Evolutionary conservation across 2,329 filamentous ascomycete genomes (phyloP).

Genomic region (Gaeumannomyces tritici): DNA sequence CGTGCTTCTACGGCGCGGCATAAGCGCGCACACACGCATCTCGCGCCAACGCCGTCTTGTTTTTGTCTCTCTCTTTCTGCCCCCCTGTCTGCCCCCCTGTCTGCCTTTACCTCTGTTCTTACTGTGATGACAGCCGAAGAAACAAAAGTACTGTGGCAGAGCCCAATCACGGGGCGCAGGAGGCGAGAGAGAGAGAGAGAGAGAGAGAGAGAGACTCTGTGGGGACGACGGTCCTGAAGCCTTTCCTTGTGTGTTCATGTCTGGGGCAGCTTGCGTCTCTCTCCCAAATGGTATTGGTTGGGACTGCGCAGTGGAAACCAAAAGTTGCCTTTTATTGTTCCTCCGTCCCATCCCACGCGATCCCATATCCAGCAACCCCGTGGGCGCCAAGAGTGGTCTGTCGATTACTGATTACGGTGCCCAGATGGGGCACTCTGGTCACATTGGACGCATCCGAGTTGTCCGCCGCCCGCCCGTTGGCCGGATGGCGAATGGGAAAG

Average conservation of each 20-base stretch:
- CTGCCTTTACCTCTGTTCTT: no score
- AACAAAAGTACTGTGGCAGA: not conserved
- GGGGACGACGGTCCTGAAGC: no score
- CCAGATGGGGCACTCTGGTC: not conserved
- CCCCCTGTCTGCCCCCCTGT: no score
- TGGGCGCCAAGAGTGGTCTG: not conserved
- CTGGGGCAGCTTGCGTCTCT: not conserved
- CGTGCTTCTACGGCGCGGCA: not conserved
- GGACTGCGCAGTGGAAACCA: no score
- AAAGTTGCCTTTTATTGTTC: not conserved
- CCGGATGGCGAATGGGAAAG: not conserved
- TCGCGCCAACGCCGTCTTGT: not conserved
- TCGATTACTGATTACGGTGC: not conserved
- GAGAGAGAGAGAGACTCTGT: not conserved
- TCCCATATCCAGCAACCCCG: not conserved
- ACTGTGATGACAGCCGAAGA: no score
- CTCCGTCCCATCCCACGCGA: not conserved
- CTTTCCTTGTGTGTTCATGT: not conserved
- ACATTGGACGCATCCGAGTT: not conserved
- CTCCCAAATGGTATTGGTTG: not conserved
- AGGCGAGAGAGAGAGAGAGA: no score
- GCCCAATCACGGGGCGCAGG: not conserved
- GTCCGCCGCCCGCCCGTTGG: not conserved
- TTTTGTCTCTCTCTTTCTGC: not conserved
- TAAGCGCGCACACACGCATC: not conserved